Conservation (phyloP, 1,284 basidiomycete genomes). For the Naganishia sp. region DNA sequence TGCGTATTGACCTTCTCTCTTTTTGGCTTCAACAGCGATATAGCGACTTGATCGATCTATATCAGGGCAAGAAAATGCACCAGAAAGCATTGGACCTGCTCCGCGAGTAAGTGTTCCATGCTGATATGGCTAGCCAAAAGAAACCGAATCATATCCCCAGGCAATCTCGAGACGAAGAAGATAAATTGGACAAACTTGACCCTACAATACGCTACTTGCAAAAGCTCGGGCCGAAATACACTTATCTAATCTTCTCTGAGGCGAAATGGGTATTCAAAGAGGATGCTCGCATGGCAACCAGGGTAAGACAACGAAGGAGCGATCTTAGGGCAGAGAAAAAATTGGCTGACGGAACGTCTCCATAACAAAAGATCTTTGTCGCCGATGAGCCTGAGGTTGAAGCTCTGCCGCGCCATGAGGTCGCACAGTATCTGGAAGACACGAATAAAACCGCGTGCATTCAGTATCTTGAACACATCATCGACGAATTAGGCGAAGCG, state of each 20-base stretch:
- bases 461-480: constrained; percentile 84
- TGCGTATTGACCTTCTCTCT: constrained; percentile 1
- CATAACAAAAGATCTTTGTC: constrained; percentile 77
- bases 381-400: constrained; percentile 81
- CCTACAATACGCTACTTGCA: constrained; percentile 89
- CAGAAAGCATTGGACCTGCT: constrained; percentile 80
- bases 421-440: constrained; percentile 74
- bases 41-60: constrained; percentile 85
- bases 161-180: constrained; percentile 74
- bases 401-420: constrained; percentile 68
- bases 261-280: constrained; percentile 82
- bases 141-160: constrained; percentile 53
- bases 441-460: constrained; percentile 69
- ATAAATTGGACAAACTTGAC: constrained; percentile 72
- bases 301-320: constrained; percentile 57
- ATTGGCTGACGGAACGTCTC: not conserved
- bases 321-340: not conserved
- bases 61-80: constrained; percentile 95
- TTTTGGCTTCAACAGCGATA: constrained; percentile 65
- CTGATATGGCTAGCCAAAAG: not conserved
- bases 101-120: constrained; percentile 63
- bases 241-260: constrained; percentile 75
- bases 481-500: constrained; percentile 70
- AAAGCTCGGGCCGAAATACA: constrained; percentile 77
- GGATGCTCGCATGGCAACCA: constrained; percentile 70